Conservation (phyloP, 352 stramenopile genomes). For the Pythium pyrilobum region DNA sequence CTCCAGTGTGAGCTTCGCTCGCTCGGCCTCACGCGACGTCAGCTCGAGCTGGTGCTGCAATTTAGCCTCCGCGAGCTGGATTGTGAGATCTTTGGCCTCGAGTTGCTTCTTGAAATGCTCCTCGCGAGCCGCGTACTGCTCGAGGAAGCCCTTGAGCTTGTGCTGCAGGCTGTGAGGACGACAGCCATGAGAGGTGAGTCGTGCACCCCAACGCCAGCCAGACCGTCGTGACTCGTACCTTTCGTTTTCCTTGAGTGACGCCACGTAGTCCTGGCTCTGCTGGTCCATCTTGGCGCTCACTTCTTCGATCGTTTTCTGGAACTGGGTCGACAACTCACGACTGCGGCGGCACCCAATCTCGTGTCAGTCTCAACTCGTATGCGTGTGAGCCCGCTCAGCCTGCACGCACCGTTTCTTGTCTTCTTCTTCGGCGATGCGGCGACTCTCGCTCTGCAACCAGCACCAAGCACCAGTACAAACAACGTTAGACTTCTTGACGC, state of each 20-base stretch:
- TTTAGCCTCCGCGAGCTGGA: slow-evolving; percentile 80
- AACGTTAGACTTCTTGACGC: no score
- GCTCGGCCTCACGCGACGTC: slow-evolving; percentile 60
- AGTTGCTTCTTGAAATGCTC: slow-evolving; percentile 83
- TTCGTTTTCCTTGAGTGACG: slow-evolving; percentile 82
- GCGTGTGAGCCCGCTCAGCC: not conserved
- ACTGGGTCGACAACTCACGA: slow-evolving; percentile 66
- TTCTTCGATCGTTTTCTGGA: slow-evolving; percentile 86
- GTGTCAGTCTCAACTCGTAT: not conserved
- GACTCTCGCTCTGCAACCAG: slow-evolving; percentile 44
- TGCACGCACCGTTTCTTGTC: slow-evolving; percentile 60
- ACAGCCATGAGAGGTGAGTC: no score
- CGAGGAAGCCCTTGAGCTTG: slow-evolving; percentile 79
- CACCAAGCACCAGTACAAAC: not conserved
- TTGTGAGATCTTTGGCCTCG: slow-evolving; percentile 74
- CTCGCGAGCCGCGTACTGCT: slow-evolving; percentile 74
- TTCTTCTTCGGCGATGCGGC: slow-evolving; percentile 80
- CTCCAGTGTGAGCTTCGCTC: slow-evolving; percentile 70
- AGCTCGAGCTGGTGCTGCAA: slow-evolving; percentile 75
- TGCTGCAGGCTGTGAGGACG: slow-evolving; percentile 75
- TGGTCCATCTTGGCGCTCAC: slow-evolving; percentile 88
- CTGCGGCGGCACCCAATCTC: slow-evolving; percentile 16
- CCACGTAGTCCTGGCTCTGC: slow-evolving; percentile 78
- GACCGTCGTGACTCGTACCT: slow-evolving; percentile 24
- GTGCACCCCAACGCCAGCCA: no score